Percentiles rank a stretch among this genome's conserved stretches.
Evolutionary conservation across 2,329 filamentous ascomycete genomes (phyloP).

Genomic region (Apiospora aurea): DNA sequence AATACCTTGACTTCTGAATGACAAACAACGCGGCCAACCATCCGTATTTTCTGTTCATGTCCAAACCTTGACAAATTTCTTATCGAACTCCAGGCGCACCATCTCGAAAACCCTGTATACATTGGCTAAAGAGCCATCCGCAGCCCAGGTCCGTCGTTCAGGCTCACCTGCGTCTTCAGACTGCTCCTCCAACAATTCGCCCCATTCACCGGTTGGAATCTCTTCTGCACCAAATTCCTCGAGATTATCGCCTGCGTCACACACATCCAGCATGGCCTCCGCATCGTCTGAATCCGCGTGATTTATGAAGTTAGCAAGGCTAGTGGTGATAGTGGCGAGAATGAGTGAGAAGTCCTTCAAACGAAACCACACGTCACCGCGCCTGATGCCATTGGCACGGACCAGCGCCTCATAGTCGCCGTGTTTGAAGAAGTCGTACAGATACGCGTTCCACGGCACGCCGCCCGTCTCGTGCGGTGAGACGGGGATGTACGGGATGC

Average conservation of each 20-base stretch:
- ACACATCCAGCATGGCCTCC: conserved; percentile 52
- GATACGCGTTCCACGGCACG: conserved; percentile 68
- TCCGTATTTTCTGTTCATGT: too few relatives aligned
- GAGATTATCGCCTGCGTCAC: conserved; percentile 38
- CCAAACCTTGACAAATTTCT: too few relatives aligned
- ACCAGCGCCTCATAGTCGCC: conserved; percentile 68
- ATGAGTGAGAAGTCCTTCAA: conserved; percentile 67
- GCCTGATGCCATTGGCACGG: conserved; percentile 69
- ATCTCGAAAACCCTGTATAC: too few relatives aligned
- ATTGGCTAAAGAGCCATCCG: too few relatives aligned
- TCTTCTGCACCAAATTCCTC: conserved; percentile 34
- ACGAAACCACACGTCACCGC: conserved; percentile 74
- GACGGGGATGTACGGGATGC: conserved; percentile 72
- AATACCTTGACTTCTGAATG: not conserved
- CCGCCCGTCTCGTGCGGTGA: conserved; percentile 60
- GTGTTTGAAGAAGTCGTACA: conserved; percentile 81
- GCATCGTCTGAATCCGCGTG: conserved; percentile 51
- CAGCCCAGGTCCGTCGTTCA: too few relatives aligned
- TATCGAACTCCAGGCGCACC: too few relatives aligned
- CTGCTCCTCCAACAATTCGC: too few relatives aligned
- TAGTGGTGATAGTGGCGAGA: conserved; percentile 75
- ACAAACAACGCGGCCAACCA: too few relatives aligned
- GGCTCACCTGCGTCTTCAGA: too few relatives aligned
- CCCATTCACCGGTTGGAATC: too few relatives aligned
- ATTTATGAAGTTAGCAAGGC: conserved; percentile 64